phyloP scores from a whole-genome alignment of 257 asterid species.

The Salvia hispanica region DNA sequence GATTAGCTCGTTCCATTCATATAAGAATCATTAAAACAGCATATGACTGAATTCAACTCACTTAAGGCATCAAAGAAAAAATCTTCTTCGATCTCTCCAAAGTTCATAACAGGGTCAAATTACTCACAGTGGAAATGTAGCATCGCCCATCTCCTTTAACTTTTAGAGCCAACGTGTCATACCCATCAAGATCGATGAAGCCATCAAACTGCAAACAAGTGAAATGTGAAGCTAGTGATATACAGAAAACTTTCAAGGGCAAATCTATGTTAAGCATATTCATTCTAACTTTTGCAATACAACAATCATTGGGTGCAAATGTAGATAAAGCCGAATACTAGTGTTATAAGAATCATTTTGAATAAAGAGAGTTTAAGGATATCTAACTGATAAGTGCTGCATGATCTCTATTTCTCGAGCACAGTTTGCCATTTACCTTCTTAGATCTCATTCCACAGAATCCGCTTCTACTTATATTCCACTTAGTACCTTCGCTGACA shows the following conservation, averaged over 20 bases:
- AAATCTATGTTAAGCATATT: neutral
- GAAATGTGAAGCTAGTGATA: conserved; percentile 9
- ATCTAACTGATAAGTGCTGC: no score
- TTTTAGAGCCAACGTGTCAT: conserved; percentile 77
- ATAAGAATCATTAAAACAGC: conserved; percentile 22
- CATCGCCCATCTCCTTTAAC: conserved; percentile 95
- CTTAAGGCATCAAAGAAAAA: conserved; percentile 17
- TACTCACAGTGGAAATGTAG: conserved; percentile 95
- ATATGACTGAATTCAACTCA: conserved; percentile 18
- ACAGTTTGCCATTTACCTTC: conserved; percentile 48
- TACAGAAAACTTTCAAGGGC: conserved; percentile 7
- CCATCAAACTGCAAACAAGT: conserved; percentile 77
- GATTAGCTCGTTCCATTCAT: conserved; percentile 22
- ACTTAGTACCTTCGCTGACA: conserved; percentile 63
- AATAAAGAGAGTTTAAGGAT: no score
- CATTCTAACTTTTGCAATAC: conserved; percentile 4
- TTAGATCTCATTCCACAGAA: conserved; percentile 97
- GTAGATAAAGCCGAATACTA: neutral
- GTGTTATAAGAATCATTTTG: no score
- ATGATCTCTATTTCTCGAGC: neutral
- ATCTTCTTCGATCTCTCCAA: conserved; percentile 19
- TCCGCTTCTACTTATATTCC: conserved; percentile 93
- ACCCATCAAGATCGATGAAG: conserved; percentile 87
- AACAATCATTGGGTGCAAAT: neutral
- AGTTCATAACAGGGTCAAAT: conserved; percentile 22